Conservation (phyloP, 2,329 filamentous ascomycete genomes). For the Rhinocladiella similis region DNA sequence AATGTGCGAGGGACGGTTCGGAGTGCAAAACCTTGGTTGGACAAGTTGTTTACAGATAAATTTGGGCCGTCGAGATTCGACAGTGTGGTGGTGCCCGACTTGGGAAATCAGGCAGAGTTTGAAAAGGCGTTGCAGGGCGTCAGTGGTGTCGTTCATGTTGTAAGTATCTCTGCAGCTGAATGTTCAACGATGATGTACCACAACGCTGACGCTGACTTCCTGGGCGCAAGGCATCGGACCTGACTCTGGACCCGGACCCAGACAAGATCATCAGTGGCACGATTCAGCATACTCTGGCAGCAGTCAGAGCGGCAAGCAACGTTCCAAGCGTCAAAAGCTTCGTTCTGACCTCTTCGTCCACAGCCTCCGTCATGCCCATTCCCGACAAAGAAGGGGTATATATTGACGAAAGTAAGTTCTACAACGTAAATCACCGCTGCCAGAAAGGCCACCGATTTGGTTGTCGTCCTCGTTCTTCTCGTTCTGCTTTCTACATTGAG, state of each 20-base stretch:
- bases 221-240: not conserved
- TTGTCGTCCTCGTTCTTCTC: no score
- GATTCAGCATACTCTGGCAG: not conserved
- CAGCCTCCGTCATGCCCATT: not conserved
- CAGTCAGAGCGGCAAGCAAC: constrained; percentile 16
- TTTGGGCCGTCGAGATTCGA: not conserved
- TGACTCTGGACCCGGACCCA: not conserved
- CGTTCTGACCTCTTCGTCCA: constrained; percentile 12
- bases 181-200: not conserved
- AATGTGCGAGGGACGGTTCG: constrained; percentile 50
- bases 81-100: not conserved
- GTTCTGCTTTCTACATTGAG: not conserved
- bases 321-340: constrained; percentile 32
- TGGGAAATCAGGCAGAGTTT: not conserved
- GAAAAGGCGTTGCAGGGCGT: not conserved
- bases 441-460: no score
- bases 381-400: constrained; percentile 36
- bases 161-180: not conserved
- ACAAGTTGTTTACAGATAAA: not conserved
- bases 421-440: no score
- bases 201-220: not conserved
- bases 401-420: not conserved
- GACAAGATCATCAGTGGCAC: constrained; percentile 1
- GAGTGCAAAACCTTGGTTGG: not conserved
- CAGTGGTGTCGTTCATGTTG: not conserved